phyloP scores from a whole-genome alignment of 225 moss, liverwort and hornwort genomes.

The Marchantia polymorpha region DNA sequence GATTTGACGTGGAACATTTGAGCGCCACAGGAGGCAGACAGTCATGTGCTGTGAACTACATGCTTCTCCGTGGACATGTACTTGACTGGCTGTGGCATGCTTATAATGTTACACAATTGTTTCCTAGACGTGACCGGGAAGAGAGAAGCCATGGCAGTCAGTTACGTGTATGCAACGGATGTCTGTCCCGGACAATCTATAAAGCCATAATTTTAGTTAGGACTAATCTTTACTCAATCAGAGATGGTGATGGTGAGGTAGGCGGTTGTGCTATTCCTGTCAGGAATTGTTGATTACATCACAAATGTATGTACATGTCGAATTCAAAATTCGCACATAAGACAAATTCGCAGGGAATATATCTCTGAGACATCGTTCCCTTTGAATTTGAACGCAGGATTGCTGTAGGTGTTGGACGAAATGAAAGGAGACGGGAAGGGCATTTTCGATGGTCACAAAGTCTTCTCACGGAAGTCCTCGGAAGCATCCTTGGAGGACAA shows the following conservation, averaged over 20 bases:
- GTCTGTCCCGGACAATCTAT: neutral
- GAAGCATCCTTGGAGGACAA: conserved; percentile 32
- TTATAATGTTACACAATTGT: too few relatives aligned
- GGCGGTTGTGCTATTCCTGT: neutral
- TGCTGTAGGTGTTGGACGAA: conserved; percentile 9
- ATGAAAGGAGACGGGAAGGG: conserved; percentile 20
- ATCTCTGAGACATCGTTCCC: neutral
- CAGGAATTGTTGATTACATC: neutral
- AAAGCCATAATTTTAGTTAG: neutral
- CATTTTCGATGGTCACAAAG: conserved; percentile 26
- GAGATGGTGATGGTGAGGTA: neutral
- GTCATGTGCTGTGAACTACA: neutral
- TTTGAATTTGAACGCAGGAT: conserved; percentile 1
- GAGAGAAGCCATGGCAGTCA: neutral
- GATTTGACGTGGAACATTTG: neutral
- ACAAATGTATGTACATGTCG: too few relatives aligned
- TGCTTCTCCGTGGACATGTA: neutral
- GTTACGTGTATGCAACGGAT: neutral
- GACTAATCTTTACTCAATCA: neutral
- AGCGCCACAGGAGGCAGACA: neutral
- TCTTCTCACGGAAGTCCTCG: conserved; percentile 42
- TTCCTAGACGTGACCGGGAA: neutral
- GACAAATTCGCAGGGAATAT: too few relatives aligned
- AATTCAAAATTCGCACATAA: too few relatives aligned
- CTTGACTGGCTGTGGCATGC: neutral